Evolutionary conservation across 2,329 filamentous ascomycete species (phyloP).

Genomic region (Neofusicoccum sp.): DNA sequence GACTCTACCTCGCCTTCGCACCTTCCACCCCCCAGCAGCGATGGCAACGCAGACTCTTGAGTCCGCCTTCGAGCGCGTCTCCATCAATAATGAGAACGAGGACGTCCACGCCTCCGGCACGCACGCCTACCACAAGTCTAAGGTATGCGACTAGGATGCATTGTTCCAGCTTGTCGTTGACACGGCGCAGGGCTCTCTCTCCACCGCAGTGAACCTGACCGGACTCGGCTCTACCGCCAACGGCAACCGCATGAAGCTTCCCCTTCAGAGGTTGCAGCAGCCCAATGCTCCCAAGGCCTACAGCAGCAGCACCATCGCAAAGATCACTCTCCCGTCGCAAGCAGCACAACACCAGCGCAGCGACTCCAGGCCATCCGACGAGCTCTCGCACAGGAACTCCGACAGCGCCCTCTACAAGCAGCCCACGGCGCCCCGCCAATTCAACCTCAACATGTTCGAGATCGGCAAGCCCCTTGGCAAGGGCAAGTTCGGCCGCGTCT

Average conservation of each 20-base stretch:
- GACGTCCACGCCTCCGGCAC: constrained; percentile 54
- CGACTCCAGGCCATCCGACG: constrained; percentile 34
- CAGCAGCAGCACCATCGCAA: constrained; percentile 48
- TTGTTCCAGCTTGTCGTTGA: neutral
- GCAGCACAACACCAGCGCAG: constrained; percentile 51
- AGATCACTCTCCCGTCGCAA: constrained; percentile 68
- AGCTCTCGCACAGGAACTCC: constrained; percentile 26
- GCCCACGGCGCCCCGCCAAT: constrained; percentile 50
- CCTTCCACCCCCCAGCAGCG: constrained; percentile 1
- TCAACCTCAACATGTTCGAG: constrained; percentile 92
- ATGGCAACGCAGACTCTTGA: constrained; percentile 80
- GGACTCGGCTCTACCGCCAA: constrained; percentile 45
- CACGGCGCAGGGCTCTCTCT: constrained; percentile 44
- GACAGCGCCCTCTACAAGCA: constrained; percentile 47
- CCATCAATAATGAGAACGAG: constrained; percentile 83
- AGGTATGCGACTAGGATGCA: constrained; percentile 55
- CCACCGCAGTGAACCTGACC: constrained; percentile 47
- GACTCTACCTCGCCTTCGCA: neutral
- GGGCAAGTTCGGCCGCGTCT: constrained; percentile 84
- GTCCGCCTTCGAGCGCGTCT: constrained; percentile 83
- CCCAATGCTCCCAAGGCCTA: constrained; percentile 59
- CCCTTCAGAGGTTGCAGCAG: constrained; percentile 80
- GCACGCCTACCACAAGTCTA: constrained; percentile 64
- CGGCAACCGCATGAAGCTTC: constrained; percentile 65
- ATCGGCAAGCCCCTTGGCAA: constrained; percentile 84